phyloP scores from a whole-genome alignment of 352 stramenopile genomes.

The Bremia lactucae region DNA sequence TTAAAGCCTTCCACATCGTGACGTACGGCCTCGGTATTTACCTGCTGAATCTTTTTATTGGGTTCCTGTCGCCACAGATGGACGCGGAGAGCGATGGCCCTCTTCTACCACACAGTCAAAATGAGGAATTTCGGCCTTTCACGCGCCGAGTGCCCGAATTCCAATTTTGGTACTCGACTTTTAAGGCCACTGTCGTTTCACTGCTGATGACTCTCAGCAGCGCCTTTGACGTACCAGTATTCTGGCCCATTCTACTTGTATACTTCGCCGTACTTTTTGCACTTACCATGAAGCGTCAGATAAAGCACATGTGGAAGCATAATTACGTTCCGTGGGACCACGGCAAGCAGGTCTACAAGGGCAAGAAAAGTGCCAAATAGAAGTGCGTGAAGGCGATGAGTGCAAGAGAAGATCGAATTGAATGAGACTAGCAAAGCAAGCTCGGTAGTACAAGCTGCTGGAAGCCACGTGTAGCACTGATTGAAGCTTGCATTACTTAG shows the following conservation, averaged over 20 bases:
- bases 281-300: constrained; percentile 98
- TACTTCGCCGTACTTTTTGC: constrained; percentile 99
- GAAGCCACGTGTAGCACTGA: too few species aligned
- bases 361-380: constrained; percentile 74
- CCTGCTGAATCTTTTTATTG: constrained; percentile 99
- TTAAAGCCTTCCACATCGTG: constrained; percentile 97
- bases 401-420: neutral
- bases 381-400: constrained; percentile 10
- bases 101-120: constrained; percentile 84
- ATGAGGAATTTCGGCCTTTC: constrained; percentile 89
- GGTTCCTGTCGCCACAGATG: constrained; percentile 96
- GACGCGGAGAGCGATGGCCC: constrained; percentile 83
- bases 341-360: constrained; percentile 94
- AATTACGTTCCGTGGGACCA: constrained; percentile 96
- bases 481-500: too few species aligned
- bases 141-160: constrained; percentile 93
- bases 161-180: constrained; percentile 96
- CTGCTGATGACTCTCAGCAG: constrained; percentile 97
- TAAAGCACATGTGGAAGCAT: constrained; percentile 99
- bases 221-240: constrained; percentile 97
- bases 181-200: constrained; percentile 84
- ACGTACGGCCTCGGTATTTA: constrained; percentile 99
- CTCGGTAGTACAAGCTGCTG: constrained; percentile 1
- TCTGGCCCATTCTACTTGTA: constrained; percentile 98
- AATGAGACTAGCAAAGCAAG: neutral